phyloP scores from a whole-genome alignment of 768 basidiomycete species.

The Pisolithus microcarpus region DNA sequence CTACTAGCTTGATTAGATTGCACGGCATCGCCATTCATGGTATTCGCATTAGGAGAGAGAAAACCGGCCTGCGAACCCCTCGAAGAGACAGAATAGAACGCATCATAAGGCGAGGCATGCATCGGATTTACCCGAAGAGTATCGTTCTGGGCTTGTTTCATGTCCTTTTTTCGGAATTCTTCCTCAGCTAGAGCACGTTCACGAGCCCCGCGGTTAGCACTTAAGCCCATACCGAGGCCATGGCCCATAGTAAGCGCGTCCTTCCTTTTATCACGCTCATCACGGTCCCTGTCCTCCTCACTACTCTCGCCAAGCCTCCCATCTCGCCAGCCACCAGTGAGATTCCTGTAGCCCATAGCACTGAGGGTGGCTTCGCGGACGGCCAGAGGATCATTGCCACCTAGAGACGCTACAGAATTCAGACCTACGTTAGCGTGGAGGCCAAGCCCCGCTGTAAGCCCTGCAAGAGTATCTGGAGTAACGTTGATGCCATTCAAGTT shows the following conservation, averaged over 20 bases:
- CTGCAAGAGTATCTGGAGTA: slow-evolving; percentile 21
- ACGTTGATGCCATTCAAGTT: slow-evolving; percentile 20
- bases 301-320: slow-evolving; percentile 27
- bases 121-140: slow-evolving; percentile 33
- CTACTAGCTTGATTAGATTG: slow-evolving; percentile 8
- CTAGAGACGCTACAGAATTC: slow-evolving; percentile 19
- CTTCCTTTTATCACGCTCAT: slow-evolving; percentile 35
- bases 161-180: slow-evolving; percentile 47
- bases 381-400: slow-evolving; percentile 23
- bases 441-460: slow-evolving; percentile 24
- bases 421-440: slow-evolving; percentile 23
- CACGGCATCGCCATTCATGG: slow-evolving; percentile 9
- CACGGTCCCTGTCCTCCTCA: slow-evolving; percentile 41
- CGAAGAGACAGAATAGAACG: slow-evolving; percentile 58
- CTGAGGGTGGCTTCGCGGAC: slow-evolving; percentile 42
- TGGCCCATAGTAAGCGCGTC: slow-evolving; percentile 25
- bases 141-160: slow-evolving; percentile 33
- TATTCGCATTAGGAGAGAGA: slow-evolving; percentile 12
- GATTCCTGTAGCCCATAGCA: slow-evolving; percentile 38
- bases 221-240: slow-evolving; percentile 32
- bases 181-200: slow-evolving; percentile 61
- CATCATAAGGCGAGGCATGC: slow-evolving; percentile 57
- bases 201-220: slow-evolving; percentile 43
- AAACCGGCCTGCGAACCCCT: slow-evolving; percentile 20
- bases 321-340: slow-evolving; percentile 29